These are phyloP conservation scores for Coprinopsis strossmayeri DNA, from an alignment of 768 basidiomycete genomes.

Conservation along the genomic window DNA sequence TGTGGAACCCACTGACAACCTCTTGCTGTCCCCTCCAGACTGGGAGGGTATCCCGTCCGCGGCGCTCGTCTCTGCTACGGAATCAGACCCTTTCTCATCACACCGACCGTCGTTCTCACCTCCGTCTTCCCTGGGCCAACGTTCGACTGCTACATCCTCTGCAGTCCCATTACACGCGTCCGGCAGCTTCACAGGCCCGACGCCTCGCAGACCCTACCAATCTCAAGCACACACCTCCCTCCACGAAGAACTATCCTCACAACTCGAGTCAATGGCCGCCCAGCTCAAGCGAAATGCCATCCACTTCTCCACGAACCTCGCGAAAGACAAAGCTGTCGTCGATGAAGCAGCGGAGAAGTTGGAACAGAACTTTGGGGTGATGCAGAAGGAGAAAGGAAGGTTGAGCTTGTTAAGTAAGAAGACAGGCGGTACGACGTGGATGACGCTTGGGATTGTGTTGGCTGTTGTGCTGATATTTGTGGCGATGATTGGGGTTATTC, in stretches of 20 bases:
- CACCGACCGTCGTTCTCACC: constrained; percentile 4
- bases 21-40: constrained; percentile 17
- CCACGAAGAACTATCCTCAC: constrained; percentile 68
- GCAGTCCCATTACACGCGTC: constrained; percentile 8
- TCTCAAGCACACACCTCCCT: constrained; percentile 49
- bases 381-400: constrained; percentile 58
- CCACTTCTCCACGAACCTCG: constrained; percentile 68
- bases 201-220: constrained; percentile 5
- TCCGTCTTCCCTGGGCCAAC: constrained; percentile 6
- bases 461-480: constrained; percentile 65
- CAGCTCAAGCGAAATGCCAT: constrained; percentile 81
- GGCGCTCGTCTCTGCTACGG: constrained; percentile 15
- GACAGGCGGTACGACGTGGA: constrained; percentile 66
- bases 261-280: constrained; percentile 79
- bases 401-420: constrained; percentile 57
- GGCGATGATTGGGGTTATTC: constrained; percentile 67
- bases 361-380: constrained; percentile 62
- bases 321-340: constrained; percentile 68
- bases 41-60: constrained; percentile 16
- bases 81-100: constrained; percentile 6
- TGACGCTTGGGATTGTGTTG: constrained; percentile 56
- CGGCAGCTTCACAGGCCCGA: neutral
- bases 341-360: constrained; percentile 64
- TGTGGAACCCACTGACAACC: constrained; percentile 3
- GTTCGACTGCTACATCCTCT: constrained; percentile 21